Evolutionary conservation across 495 filamentous ascomycete species (phyloP).

Genomic region (Amorphotheca resinae): DNA sequence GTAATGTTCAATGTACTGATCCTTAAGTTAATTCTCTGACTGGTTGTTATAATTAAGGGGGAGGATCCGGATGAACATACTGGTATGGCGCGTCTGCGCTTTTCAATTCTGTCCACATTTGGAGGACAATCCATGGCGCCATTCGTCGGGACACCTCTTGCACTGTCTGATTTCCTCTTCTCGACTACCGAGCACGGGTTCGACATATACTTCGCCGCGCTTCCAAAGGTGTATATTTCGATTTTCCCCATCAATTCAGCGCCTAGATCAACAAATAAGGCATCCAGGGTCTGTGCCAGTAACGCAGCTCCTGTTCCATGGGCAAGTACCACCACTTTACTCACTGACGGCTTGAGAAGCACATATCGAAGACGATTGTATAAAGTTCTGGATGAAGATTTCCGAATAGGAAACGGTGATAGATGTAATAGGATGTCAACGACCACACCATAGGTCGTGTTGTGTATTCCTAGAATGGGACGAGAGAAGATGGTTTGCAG

Average conservation of each 20-base stretch:
- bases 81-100: not conserved
- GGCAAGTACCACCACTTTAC: slow-evolving; percentile 27
- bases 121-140: not conserved
- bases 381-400: slow-evolving; percentile 16
- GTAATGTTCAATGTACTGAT: slow-evolving; percentile 28
- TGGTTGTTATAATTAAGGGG: not conserved
- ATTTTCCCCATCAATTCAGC: slow-evolving; percentile 25
- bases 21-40: not conserved
- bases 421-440: slow-evolving; percentile 25
- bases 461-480: slow-evolving; percentile 25
- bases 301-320: slow-evolving; percentile 25
- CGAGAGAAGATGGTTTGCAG: slow-evolving; percentile 24
- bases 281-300: slow-evolving; percentile 24
- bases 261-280: slow-evolving; percentile 29
- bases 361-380: slow-evolving; percentile 24
- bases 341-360: slow-evolving; percentile 24
- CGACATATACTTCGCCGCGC: slow-evolving; percentile 27
- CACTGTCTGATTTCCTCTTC: not conserved
- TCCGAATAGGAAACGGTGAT: slow-evolving; percentile 18
- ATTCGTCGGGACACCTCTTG: not conserved
- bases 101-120: not conserved
- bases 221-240: slow-evolving; percentile 32
- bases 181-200: slow-evolving; percentile 22
- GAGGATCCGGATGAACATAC: not conserved
- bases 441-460: slow-evolving; percentile 22